phyloP scores from a whole-genome alignment of 208 protist genomes.

The Crithidia brevicula region DNA sequence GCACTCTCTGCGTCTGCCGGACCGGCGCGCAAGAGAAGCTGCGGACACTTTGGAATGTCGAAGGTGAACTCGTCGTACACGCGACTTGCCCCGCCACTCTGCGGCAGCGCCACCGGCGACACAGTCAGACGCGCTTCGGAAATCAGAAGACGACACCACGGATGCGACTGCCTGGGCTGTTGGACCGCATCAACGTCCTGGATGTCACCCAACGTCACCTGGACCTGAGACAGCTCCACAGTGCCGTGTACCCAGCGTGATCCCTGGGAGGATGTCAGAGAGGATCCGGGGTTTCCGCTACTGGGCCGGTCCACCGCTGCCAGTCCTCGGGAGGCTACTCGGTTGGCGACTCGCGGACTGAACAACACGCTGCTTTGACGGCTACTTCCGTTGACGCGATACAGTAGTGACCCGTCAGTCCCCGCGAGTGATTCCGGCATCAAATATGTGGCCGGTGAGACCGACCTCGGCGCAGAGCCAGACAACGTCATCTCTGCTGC shows the following conservation, averaged over 20 bases:
- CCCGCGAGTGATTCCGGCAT: neutral
- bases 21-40: slow-evolving; percentile 19
- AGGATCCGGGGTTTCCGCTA: neutral
- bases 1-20: no score
- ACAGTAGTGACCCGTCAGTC: neutral
- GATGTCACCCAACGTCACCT: slow-evolving; percentile 3
- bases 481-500: neutral
- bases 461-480: neutral
- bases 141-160: slow-evolving; percentile 20
- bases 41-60: slow-evolving; percentile 16
- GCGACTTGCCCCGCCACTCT: neutral
- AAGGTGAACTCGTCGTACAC: slow-evolving; percentile 19
- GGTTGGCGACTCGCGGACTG: neutral
- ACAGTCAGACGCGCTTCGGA: slow-evolving; percentile 16
- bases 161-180: neutral
- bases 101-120: slow-evolving; percentile 1
- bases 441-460: neutral
- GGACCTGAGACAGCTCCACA: slow-evolving; percentile 15
- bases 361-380: neutral
- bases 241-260: slow-evolving; percentile 2
- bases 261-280: neutral
- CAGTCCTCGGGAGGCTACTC: neutral
- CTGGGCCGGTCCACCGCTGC: neutral
- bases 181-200: neutral
- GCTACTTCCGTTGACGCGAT: slow-evolving; percentile 3